phyloP scores from a whole-genome alignment of 768 basidiomycete species.

The Lyophyllum atratum region DNA sequence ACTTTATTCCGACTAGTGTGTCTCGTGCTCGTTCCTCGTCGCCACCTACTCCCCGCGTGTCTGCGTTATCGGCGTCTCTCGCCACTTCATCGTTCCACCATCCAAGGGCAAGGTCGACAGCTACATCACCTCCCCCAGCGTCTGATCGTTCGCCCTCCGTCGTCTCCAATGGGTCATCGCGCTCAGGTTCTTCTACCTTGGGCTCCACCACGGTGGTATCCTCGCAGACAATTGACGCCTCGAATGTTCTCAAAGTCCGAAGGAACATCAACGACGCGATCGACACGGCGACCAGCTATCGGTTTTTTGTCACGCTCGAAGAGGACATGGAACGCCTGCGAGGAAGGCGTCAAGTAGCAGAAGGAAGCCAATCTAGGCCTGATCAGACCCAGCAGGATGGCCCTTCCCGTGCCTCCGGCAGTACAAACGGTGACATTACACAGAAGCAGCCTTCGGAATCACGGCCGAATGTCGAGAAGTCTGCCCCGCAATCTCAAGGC shows the following conservation, averaged over 20 bases:
- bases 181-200: slow-evolving; percentile 20
- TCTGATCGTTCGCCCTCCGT: slow-evolving; percentile 15
- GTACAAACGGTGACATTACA: slow-evolving; percentile 20
- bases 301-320: slow-evolving; percentile 44
- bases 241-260: slow-evolving; percentile 42
- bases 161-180: slow-evolving; percentile 22
- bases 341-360: slow-evolving; percentile 20
- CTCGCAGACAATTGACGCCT: slow-evolving; percentile 25
- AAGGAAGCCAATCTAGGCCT: slow-evolving; percentile 21
- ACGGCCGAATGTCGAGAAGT: slow-evolving; percentile 16
- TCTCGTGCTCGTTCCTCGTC: slow-evolving; percentile 38
- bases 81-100: slow-evolving; percentile 60
- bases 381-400: slow-evolving; percentile 22
- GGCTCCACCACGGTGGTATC: slow-evolving; percentile 35
- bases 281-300: slow-evolving; percentile 48
- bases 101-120: slow-evolving; percentile 36
- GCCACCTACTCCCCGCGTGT: slow-evolving; percentile 44
- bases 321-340: slow-evolving; percentile 41
- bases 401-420: slow-evolving; percentile 17
- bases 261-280: slow-evolving; percentile 40
- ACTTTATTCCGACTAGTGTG: slow-evolving; percentile 56
- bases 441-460: slow-evolving; percentile 20
- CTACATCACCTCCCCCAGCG: slow-evolving; percentile 13
- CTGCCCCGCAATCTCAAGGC: slow-evolving; percentile 18
- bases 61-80: slow-evolving; percentile 73